These are phyloP conservation scores for Tulasnella sp. DNA, from an alignment of 768 basidiomycete species.

Conservation along the genomic window DNA sequence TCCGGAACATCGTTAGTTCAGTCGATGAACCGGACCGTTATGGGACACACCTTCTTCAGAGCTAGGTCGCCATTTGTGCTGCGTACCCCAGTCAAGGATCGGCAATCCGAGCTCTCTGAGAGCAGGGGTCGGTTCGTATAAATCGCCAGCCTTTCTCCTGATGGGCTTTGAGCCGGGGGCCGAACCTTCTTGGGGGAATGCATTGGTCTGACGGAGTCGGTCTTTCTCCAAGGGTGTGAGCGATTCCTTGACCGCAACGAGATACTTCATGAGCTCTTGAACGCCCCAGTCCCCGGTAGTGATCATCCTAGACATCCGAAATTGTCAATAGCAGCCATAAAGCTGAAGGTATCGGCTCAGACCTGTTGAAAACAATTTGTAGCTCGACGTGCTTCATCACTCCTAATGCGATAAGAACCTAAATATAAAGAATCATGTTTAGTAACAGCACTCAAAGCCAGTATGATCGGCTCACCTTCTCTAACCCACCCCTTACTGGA, in stretches of 20 bases:
- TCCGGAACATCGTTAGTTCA: neutral
- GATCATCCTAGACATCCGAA: constrained; percentile 47
- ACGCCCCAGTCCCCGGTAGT: constrained; percentile 86
- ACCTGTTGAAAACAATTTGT: constrained; percentile 87
- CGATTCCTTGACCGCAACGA: constrained; percentile 65
- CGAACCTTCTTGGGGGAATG: constrained; percentile 53
- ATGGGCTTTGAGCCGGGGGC: constrained; percentile 9
- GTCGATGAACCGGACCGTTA: neutral
- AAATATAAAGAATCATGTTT: neutral
- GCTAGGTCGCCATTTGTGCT: constrained; percentile 62
- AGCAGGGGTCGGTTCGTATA: constrained; percentile 74
- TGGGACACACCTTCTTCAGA: constrained; percentile 69
- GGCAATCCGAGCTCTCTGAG: constrained; percentile 68
- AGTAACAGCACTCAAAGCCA: neutral
- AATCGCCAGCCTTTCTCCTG: constrained; percentile 29
- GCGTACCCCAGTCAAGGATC: constrained; percentile 74
- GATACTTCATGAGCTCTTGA: constrained; percentile 73
- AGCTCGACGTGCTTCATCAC: constrained; percentile 87
- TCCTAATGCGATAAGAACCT: constrained; percentile 53
- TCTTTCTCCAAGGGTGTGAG: constrained; percentile 47
- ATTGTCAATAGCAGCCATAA: neutral
- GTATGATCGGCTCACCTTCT: constrained; percentile 31
- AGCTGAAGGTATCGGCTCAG: constrained; percentile 9
- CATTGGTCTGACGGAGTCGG: constrained; percentile 49
- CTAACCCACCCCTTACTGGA: constrained; percentile 54